phyloP scores from a whole-genome alignment of 352 stramenopile species.

The Globisporangium recalcitrans region DNA sequence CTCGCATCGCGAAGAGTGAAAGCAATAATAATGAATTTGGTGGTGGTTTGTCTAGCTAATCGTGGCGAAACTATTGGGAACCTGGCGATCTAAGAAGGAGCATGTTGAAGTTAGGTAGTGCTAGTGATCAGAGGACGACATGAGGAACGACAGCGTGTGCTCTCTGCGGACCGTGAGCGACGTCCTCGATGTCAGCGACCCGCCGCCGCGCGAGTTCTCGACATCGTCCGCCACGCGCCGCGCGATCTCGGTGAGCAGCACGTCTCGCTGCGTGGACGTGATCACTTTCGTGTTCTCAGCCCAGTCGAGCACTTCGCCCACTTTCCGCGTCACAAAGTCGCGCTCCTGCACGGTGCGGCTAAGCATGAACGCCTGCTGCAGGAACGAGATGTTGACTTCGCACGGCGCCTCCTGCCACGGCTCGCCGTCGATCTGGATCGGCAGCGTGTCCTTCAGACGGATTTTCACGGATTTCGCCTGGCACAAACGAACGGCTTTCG shows the following conservation, averaged over 20 bases:
- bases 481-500: slow-evolving; percentile 71
- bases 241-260: slow-evolving; percentile 68
- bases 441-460: slow-evolving; percentile 53
- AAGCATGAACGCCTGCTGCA: slow-evolving; percentile 84
- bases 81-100: not conserved
- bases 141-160: slow-evolving; percentile 22
- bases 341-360: slow-evolving; percentile 68
- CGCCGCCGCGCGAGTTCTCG: slow-evolving; percentile 15
- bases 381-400: slow-evolving; percentile 76
- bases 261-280: slow-evolving; percentile 57
- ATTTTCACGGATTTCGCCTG: slow-evolving; percentile 64
- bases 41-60: not conserved
- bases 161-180: slow-evolving; percentile 11
- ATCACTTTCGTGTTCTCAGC: slow-evolving; percentile 73
- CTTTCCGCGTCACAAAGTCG: slow-evolving; percentile 72
- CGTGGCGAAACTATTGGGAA: no score
- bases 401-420: slow-evolving; percentile 89
- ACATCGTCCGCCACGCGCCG: slow-evolving; percentile 49
- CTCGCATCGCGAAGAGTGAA: slow-evolving; percentile 3
- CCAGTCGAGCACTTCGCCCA: slow-evolving; percentile 82
- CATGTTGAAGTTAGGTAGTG: not conserved
- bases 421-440: slow-evolving; percentile 94
- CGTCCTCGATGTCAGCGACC: slow-evolving; percentile 10
- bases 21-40: not conserved
- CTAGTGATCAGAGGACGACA: slow-evolving; percentile 2